phyloP scores from a whole-genome alignment of 805 yeast genomes.

The Blastobotrys peoriensis region DNA sequence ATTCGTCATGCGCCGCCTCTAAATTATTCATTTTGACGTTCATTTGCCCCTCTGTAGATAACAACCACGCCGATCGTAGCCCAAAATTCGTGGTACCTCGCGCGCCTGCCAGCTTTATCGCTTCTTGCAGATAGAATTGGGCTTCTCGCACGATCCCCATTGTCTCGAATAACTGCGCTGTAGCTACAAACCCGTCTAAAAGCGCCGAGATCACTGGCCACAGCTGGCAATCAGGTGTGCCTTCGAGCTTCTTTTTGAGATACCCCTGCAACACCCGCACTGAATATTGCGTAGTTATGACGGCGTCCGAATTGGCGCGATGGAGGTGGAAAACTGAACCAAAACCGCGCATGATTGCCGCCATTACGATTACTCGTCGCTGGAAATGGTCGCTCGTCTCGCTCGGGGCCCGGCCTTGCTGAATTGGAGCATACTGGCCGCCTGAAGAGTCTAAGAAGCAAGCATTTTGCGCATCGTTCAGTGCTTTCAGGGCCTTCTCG shows the following conservation, averaged over 20 bases:
- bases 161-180: slow-evolving; percentile 13
- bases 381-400: slow-evolving; percentile 9
- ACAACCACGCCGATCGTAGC: slow-evolving; percentile 3
- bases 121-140: slow-evolving; percentile 13
- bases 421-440: background rate
- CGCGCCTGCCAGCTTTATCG: slow-evolving; percentile 10
- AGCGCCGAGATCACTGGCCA: slow-evolving; percentile 10
- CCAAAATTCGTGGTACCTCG: slow-evolving; percentile 6
- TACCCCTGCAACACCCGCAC: slow-evolving; percentile 10
- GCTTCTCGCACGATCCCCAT: slow-evolving; percentile 14
- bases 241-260: slow-evolving; percentile 2
- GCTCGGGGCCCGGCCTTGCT: slow-evolving; percentile 2
- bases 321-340: slow-evolving; percentile 1
- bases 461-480: background rate
- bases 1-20: slow-evolving; percentile 7
- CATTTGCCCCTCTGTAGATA: slow-evolving; percentile 14
- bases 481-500: background rate
- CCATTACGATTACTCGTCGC: slow-evolving; percentile 3
- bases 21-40: slow-evolving; percentile 11
- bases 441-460: background rate
- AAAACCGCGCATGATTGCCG: slow-evolving; percentile 1
- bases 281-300: slow-evolving; percentile 6
- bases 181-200: slow-evolving; percentile 8
- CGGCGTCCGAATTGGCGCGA: slow-evolving; percentile 9
- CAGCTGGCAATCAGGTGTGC: background rate